These are phyloP conservation scores for Aspergillus panamensis DNA, from an alignment of 495 filamentous ascomycete species.

Conservation along the genomic window DNA sequence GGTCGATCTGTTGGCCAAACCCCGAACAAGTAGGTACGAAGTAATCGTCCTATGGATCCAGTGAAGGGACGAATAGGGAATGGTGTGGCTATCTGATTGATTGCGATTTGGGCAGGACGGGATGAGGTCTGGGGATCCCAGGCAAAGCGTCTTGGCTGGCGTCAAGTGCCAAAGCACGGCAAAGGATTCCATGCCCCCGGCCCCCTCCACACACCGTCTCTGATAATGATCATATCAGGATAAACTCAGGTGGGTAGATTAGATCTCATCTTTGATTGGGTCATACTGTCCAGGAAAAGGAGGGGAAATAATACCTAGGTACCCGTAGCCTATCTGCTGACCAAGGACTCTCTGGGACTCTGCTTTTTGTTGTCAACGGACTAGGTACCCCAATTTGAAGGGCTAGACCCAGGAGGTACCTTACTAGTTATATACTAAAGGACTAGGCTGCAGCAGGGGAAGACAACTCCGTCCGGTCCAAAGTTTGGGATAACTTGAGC, in stretches of 20 bases:
- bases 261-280: background rate
- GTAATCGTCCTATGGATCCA: background rate
- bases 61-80: background rate
- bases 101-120: background rate
- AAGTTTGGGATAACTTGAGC: background rate
- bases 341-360: background rate
- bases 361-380: background rate
- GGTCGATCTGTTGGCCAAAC: background rate
- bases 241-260: background rate
- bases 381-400: background rate
- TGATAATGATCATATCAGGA: background rate
- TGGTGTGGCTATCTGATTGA: background rate
- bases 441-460: background rate
- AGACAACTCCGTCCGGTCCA: background rate
- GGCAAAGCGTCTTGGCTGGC: constrained; percentile 1
- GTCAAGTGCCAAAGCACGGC: constrained; percentile 2
- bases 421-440: background rate
- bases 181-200: background rate
- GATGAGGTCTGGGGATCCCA: background rate
- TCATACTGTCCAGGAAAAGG: background rate
- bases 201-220: too few species aligned
- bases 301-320: background rate
- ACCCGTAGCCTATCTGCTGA: too few species aligned
- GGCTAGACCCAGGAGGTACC: background rate
- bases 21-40: background rate